These are phyloP conservation scores for Fusarium fracticaudum DNA, from an alignment of 2,329 filamentous ascomycete species.

Conservation along the genomic window DNA sequence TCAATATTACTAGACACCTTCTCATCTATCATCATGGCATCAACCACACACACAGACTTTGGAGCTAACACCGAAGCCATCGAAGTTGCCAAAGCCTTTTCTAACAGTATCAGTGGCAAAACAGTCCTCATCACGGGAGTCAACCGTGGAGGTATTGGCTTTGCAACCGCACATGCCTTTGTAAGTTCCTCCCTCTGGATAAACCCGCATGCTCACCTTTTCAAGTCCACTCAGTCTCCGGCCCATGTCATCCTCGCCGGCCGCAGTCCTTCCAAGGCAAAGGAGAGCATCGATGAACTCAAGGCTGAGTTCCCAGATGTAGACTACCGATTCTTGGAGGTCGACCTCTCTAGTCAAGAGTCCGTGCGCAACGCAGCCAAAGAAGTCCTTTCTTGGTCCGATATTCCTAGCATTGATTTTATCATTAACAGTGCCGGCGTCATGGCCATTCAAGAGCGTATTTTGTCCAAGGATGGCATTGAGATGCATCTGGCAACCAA, in stretches of 20 bases:
- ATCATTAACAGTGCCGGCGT: constrained; percentile 3
- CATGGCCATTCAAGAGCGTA: neutral
- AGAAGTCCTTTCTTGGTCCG: neutral
- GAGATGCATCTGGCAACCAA: constrained; percentile 14
- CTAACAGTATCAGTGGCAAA: neutral
- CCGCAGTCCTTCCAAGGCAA: neutral
- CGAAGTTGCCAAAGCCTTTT: neutral
- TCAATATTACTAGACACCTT: fast-evolving
- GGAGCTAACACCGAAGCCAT: neutral
- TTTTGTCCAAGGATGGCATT: neutral
- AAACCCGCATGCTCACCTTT: fast-evolving
- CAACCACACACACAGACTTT: constrained; percentile 6
- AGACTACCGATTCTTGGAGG: neutral
- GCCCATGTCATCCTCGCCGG: neutral
- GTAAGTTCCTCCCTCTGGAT: neutral
- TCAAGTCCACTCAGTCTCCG: neutral
- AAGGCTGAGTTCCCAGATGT: neutral
- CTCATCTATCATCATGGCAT: neutral
- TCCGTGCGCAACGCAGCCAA: neutral
- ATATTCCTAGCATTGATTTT: neutral
- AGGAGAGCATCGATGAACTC: neutral
- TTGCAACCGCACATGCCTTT: neutral
- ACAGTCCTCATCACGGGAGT: neutral
- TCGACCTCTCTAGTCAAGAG: neutral
- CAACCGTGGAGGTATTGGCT: neutral